Conservation (phyloP, 2,329 filamentous ascomycete genomes). For the Ceratocystis lukuohia region DNA sequence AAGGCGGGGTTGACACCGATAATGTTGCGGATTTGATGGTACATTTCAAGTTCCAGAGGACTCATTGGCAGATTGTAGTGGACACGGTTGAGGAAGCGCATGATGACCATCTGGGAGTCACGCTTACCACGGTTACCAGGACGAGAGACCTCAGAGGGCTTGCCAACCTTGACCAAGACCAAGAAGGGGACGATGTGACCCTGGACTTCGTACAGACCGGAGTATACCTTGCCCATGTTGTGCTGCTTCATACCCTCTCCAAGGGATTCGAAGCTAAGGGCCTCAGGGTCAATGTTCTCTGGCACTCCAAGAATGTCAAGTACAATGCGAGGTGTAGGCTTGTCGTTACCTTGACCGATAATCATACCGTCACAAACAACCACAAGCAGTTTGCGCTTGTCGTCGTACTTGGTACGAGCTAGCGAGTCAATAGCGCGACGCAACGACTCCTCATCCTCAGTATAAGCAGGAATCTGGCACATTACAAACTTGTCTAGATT, state of each 20-base stretch:
- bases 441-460: constrained; percentile 93
- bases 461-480: constrained; percentile 94
- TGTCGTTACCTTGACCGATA: constrained; percentile 94
- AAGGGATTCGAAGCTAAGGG: constrained; percentile 89
- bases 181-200: constrained; percentile 97
- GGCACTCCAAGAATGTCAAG: constrained; percentile 93
- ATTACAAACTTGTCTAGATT: constrained; percentile 98
- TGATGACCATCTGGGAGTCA: constrained; percentile 95
- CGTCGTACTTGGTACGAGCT: constrained; percentile 90
- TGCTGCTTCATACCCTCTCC: constrained; percentile 95
- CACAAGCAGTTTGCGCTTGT: constrained; percentile 91
- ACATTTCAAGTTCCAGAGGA: constrained; percentile 92
- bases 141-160: constrained; percentile 91
- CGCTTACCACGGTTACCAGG: constrained; percentile 96
- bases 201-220: constrained; percentile 91
- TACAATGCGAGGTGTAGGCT: constrained; percentile 87
- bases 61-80: constrained; percentile 97
- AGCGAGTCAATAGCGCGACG: constrained; percentile 94
- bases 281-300: constrained; percentile 85
- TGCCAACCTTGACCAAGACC: constrained; percentile 93
- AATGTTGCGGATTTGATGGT: constrained; percentile 96
- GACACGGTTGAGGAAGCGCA: constrained; percentile 98
- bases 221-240: constrained; percentile 99
- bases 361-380: constrained; percentile 98
- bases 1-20: constrained; percentile 98